These are phyloP conservation scores for Kwoniella bestiolae DNA, from an alignment of 768 basidiomycete genomes.

Conservation along the genomic window DNA sequence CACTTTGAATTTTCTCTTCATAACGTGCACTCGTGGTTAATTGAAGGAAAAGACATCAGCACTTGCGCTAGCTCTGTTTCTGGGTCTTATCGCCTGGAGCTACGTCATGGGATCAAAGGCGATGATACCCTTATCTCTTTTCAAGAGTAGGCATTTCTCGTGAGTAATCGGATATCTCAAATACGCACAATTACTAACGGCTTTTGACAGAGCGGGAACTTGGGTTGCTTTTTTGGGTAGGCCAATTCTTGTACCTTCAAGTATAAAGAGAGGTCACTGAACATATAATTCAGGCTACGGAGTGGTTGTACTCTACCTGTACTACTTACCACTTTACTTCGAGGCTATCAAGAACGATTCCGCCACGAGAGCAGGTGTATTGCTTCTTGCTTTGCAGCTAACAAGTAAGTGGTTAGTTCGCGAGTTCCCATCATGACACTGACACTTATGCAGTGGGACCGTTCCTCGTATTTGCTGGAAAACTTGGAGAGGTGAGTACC, in stretches of 20 bases:
- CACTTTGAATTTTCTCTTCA: too few species aligned
- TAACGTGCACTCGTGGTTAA: neutral
- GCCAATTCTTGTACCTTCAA: neutral
- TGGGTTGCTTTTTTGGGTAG: constrained; percentile 37
- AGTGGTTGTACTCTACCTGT: constrained; percentile 30
- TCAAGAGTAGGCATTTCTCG: constrained; percentile 27
- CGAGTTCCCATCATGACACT: neutral
- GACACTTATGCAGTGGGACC: constrained; percentile 16
- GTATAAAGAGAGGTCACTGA: neutral
- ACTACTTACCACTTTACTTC: constrained; percentile 38
- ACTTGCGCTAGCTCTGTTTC: constrained; percentile 23
- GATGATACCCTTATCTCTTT: constrained; percentile 34
- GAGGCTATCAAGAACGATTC: constrained; percentile 38
- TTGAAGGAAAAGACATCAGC: constrained; percentile 13
- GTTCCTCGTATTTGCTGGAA: constrained; percentile 26
- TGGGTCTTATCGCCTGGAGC: constrained; percentile 30
- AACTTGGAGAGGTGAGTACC: constrained; percentile 28
- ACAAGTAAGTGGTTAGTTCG: constrained; percentile 14
- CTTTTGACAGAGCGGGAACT: constrained; percentile 19
- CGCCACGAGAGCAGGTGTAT: constrained; percentile 27
- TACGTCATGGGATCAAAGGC: constrained; percentile 25
- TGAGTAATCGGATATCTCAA: constrained; percentile 4
- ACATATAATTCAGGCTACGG: constrained; percentile 34
- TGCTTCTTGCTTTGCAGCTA: constrained; percentile 30
- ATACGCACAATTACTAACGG: neutral